Evolutionary conservation across 2,329 filamentous ascomycete species (phyloP).

Genomic region (Bretziella fagacearum): DNA sequence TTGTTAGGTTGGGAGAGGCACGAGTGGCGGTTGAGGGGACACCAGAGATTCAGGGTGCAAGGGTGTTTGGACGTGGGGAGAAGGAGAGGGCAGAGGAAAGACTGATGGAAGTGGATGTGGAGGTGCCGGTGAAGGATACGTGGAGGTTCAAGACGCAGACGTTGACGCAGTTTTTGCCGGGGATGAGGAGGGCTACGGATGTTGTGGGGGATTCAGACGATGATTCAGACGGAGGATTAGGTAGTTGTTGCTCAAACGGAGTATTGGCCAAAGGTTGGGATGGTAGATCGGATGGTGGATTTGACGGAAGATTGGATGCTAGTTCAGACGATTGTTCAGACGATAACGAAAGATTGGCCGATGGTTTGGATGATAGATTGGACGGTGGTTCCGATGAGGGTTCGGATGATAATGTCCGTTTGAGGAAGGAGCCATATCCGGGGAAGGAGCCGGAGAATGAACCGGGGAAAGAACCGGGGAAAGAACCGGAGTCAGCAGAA

Average conservation of each 20-base stretch:
- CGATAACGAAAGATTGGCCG: no score
- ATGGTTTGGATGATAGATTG: no score
- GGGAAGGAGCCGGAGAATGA: no score
- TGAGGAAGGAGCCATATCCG: no score
- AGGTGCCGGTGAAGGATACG: not conserved
- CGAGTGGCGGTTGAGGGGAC: not conserved
- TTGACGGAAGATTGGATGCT: no score
- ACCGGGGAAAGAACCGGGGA: no score
- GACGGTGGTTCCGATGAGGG: no score
- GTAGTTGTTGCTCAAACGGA: not conserved
- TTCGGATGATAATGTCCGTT: no score
- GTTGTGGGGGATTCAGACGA: conserved; percentile 26
- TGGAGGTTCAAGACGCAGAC: conserved; percentile 27
- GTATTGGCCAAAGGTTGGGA: not conserved
- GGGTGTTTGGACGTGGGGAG: not conserved
- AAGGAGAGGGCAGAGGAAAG: not conserved
- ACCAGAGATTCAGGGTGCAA: not conserved
- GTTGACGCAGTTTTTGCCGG: conserved; percentile 24
- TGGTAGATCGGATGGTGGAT: no score
- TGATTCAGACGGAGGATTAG: conserved; percentile 16
- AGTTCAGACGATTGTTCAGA: no score
- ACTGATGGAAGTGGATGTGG: conserved; percentile 16
- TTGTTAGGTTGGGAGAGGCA: not conserved
- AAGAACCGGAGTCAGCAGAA: not conserved
- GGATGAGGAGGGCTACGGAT: conserved; percentile 12